Evolutionary conservation across 495 filamentous ascomycete genomes (phyloP), one percentile per base, ranked within the genome.

Genomic region (Cairneyella variabilis): DNA sequence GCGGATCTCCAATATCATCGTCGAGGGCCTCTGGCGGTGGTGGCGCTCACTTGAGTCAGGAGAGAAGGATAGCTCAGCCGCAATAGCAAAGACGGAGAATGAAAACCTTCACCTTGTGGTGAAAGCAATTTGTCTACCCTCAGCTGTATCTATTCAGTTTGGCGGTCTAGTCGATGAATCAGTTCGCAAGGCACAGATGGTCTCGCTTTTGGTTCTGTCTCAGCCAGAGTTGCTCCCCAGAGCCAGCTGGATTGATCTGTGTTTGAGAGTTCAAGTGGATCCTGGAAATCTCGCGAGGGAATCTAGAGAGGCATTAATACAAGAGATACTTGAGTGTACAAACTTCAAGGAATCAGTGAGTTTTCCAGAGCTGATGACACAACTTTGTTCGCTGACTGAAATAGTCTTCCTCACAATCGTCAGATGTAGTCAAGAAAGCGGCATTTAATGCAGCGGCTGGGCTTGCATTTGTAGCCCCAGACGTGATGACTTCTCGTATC

Each of bases 401-500:
- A 12, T 18, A 54, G 25, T 3, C 28, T 54, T 20, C 56, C 7
- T 9, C 46, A 61, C 55, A 76, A 44, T 51, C 69, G 63, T 72
- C 70, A 6, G 65, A 61, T 3, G 51, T 53, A 16, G 72, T 91
- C 49, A 78, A 80, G 48, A 65, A 71, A 11, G 93, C 95, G 23
- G 85, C 91, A 11, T 90, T 82, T 65, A 80, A 75, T 50, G 87
- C 91, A 2, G 86, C 89, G 3, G 90, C 90, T 32, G 95, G 97
- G 51, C 74, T 98, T 45, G 91, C 89, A 4, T 98, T 98, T 56
- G 89, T 98, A 21, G 88, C 92, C 3, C 93, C 93, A 2, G 89
- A 91, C 39, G 70, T 73, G 12, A 85, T 96, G 68, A 85, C 86
- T 12, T 83, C 89, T 2, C 78, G 80, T 8, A 75, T 98, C 20